Evolutionary conservation across 164 flowering plant genomes (phyloP), one percentile per base, ranked within the genome.

Genomic region (Magnolia changhungtana): DNA sequence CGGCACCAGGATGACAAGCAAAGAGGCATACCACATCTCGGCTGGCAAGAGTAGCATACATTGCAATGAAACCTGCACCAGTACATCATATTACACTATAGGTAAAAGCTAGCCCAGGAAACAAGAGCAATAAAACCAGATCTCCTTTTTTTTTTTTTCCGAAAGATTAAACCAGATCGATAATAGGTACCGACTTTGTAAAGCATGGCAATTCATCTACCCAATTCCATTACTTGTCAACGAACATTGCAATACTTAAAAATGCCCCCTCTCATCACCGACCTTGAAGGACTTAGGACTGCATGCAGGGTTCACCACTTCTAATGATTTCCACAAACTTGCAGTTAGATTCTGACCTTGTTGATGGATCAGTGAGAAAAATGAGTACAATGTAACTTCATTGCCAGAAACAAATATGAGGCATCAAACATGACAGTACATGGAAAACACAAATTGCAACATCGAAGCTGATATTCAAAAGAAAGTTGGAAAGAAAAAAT

Each of bases 11-110:
- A n/a, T n/a, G n/a, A n/a, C n/a, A n/a, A n/a, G n/a, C n/a, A n/a
- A n/a, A n/a, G n/a, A n/a, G n/a, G n/a, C 77, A 45, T 76, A 76
- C 79, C 80, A 95, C 99, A 80, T 95, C 99, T 82, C 99, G 85
- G 85, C 94, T 95, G 21, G 98, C 99, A 78, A 95, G 95, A 72
- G 98, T 95, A 24, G 98, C 99, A 84, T 93, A 82, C 98, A 95
- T 95, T 51, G 99, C 98, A 76, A 95, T 95, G 78, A 91, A 95
- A 10, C 99, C 97, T 95, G 96, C 80, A 89, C 64, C 66, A 75
- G 18, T 75, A 76, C 75, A 63, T 50, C 69, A 31, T 68, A 72
- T 80, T 23, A 51, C 63, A 69, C 20, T 63, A 68, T 20, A 70
- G 2, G 49, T 70, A 70, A 50, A 8, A 24, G 9, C 23, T 23